Evolutionary conservation across 139 green algal genomes (phyloP), one percentile per base, ranked within the genome.

Genomic region (Closterium sp.): DNA sequence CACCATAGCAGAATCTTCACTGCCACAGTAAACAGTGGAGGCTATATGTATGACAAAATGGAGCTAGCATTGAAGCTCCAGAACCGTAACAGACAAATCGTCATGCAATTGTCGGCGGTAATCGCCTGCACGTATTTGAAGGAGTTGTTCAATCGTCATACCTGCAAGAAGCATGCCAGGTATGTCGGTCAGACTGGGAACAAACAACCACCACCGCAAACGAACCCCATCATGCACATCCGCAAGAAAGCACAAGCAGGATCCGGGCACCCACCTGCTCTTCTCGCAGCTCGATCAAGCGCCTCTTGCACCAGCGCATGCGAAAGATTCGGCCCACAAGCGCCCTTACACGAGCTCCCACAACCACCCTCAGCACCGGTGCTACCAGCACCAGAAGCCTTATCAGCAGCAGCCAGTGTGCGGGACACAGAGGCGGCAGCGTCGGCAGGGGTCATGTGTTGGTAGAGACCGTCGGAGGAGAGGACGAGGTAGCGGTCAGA

Each of bases 391-490:
- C 50, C 13, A 73, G 50, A 73, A 21, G 50, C 50, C 50, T 73
- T 73, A 45, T 45, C 38, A 9, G 9, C 50, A 73, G 50, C 50
- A 73, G 50, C 50, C 50, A 73, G 50, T 24, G 50, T 11, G 50
- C 50, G 50, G 50, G 50, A 73, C 50, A 73, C 50, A 22, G 50
- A 73, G 50, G 88, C 88, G 17, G 70, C 88, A 29, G 28, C 88
- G 24, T 90, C 88, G 24, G 62, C 88, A n/a, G 88, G 88, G 7
- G 62, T 62, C 38, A 90, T 50, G 27, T 31, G 88, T 19, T 90
- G 88, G 28, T 90, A 90, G 7, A 90, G 88, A 9, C 88, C 88
- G 29, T 90, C 88, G 27, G 88, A 90, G 29, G 88, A 30, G 27
- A 90, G 38, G 70, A 90, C 10, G 28, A 90, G 88, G 27, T 62